Evolutionary conservation across 441 rosid species (phyloP), one percentile per base, ranked within the genome.

Genomic region (Pelargonium myrrhifolium): DNA sequence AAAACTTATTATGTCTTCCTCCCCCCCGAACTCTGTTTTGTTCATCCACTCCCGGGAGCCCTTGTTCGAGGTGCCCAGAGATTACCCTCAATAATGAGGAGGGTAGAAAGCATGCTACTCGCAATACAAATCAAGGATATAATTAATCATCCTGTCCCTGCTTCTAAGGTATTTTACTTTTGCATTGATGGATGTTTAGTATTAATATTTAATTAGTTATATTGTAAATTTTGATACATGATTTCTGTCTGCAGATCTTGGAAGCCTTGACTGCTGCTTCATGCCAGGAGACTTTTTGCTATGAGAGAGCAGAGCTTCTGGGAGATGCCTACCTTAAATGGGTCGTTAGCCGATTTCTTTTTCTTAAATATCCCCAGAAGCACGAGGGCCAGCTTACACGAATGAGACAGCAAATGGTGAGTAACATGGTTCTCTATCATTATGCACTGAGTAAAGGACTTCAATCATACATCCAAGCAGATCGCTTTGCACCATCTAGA

Each of bases 271-370:
- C 99, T 60, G 98, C 98, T 4, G 99, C 98, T 67, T 95, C 98
- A 40, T 95, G 99, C 87, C 99, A 95, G 76, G 99, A 95, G 81
- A 90, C 97, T 4, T 95, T 95, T 85, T 95, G 98, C 83, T 92
- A 92, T 68, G 99, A 95, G 76, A 90, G 99, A 84, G 99, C 99
- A 7, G 98, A 95, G 86, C 98, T 95, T 74, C 80, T 95, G 65
- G 99, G 99, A 65, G 99, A 95, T 81, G 99, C 99, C 47, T 95
- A 90, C 82, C 82, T 92, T 71, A 95, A 95, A 87, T 95, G 99
- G 99, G 96, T 90, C 9, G 99, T 95, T 64, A 92, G 99, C 76
- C 87, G 94, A 59, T 95, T 82, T 81, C 83, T 95, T 77, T 95
- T 95, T 84, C 91, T 95, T 21, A 95, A 90, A 80, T 84, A 90